A percentile compares a stretch with the other conserved stretches of the same genome.
phyloP scores from a whole-genome alignment of 176 grass and related monocot genomes.

The Oryza glaberrima region DNA sequence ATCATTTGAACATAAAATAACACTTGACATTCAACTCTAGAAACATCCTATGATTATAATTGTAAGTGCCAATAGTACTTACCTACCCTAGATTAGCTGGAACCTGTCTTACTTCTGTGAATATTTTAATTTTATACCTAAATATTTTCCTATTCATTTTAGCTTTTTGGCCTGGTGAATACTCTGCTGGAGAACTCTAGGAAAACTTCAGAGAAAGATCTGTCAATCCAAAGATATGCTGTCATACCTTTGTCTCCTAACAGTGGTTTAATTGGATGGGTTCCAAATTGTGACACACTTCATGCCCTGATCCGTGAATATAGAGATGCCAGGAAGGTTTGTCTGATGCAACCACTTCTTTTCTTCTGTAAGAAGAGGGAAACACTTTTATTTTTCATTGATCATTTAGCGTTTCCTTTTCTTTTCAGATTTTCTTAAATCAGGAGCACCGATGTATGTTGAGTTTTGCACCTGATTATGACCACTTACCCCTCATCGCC shows the following conservation, averaged over 20 bases:
- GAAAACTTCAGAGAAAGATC: constrained; percentile 93
- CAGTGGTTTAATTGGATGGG: constrained; percentile 98
- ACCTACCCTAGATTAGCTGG: constrained; percentile 9
- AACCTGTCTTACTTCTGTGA: neutral
- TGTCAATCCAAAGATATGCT: constrained; percentile 96
- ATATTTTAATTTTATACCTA: constrained; percentile 17
- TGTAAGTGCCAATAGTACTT: neutral
- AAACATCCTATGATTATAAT: neutral
- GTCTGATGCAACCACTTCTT: constrained; percentile 40
- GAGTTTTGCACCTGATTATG: constrained; percentile 96
- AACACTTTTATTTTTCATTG: constrained; percentile 23
- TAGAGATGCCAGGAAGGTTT: constrained; percentile 96
- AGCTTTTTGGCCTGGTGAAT: constrained; percentile 98
- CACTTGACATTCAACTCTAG: neutral
- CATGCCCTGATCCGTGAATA: constrained; percentile 96
- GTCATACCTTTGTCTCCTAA: constrained; percentile 97
- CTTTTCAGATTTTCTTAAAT: constrained; percentile 90
- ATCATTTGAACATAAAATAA: constrained; percentile 1
- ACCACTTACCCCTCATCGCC: constrained; percentile 86
- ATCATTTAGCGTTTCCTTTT: constrained; percentile 34
- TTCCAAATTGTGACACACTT: constrained; percentile 91
- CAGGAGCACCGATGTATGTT: constrained; percentile 96
- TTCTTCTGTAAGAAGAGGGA: constrained; percentile 22
- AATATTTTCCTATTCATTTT: constrained; percentile 33
- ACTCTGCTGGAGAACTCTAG: constrained; percentile 92